A percentile compares a stretch with the other conserved stretches of the same genome.
phyloP scores from a whole-genome alignment of 441 rosid genomes.

The Pelargonium citronellum region DNA sequence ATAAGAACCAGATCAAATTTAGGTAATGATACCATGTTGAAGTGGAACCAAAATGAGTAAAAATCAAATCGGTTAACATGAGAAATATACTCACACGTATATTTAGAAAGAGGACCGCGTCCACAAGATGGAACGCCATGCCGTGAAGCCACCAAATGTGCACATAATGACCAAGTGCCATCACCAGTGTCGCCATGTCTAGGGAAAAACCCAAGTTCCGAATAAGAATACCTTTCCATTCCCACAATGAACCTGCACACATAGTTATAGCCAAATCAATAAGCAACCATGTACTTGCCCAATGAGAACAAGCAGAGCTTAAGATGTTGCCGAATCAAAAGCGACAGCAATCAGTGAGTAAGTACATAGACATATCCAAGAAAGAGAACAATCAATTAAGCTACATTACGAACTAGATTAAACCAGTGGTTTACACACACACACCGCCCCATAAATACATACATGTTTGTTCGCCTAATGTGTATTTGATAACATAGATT shows the following conservation, averaged over 20 bases:
- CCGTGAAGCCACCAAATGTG: conserved; percentile 98
- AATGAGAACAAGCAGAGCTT: conserved; percentile 4
- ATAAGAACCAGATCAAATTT: conserved; percentile 13
- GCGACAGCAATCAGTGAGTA: neutral
- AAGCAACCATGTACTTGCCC: neutral
- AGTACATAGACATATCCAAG: neutral
- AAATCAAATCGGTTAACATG: neutral
- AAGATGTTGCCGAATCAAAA: neutral
- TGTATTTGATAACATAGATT: too few species aligned
- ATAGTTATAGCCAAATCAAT: conserved; percentile 9
- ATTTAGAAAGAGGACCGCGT: conserved; percentile 81
- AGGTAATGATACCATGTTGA: neutral
- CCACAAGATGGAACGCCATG: conserved; percentile 88
- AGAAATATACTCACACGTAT: conserved; percentile 64
- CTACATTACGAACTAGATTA: too few species aligned
- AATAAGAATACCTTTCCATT: conserved; percentile 90
- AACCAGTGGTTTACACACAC: too few species aligned
- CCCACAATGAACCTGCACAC: conserved; percentile 70
- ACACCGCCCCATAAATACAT: too few species aligned
- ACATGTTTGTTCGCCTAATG: too few species aligned
- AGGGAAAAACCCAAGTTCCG: conserved; percentile 83
- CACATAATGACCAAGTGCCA: conserved; percentile 88
- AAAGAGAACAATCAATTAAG: neutral
- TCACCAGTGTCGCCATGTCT: conserved; percentile 84
- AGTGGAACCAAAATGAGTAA: neutral